These are phyloP conservation scores for Tricholoma hemisulphureum DNA, from an alignment of 768 basidiomycete genomes.

Conservation along the genomic window DNA sequence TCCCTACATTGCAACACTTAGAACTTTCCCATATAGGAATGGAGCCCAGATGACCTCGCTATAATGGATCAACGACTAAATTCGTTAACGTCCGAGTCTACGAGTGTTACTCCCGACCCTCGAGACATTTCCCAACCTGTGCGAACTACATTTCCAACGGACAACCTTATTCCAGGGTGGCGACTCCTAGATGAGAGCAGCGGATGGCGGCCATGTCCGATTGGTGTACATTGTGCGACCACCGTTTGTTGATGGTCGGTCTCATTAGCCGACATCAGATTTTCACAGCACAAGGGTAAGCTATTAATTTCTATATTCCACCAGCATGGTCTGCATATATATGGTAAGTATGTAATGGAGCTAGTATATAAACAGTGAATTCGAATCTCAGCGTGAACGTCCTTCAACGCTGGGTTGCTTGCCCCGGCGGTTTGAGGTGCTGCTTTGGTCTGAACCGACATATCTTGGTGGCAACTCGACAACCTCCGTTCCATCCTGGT, in stretches of 20 bases:
- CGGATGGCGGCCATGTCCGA: constrained; percentile 65
- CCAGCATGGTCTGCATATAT: background rate
- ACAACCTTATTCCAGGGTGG: constrained; percentile 50
- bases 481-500: constrained; percentile 52
- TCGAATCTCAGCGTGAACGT: background rate
- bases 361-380: background rate
- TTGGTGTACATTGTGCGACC: constrained; percentile 50
- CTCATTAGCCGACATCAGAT: background rate
- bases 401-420: background rate
- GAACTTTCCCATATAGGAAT: constrained; percentile 35
- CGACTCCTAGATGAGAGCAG: constrained; percentile 38
- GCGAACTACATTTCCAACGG: background rate
- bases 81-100: constrained; percentile 31
- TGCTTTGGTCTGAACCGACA: constrained; percentile 7
- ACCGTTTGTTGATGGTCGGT: constrained; percentile 12
- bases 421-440: background rate
- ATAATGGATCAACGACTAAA: constrained; percentile 57
- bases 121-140: background rate
- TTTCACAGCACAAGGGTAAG: background rate
- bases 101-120: constrained; percentile 10
- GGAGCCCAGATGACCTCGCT: constrained; percentile 49
- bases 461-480: constrained; percentile 62
- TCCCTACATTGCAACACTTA: background rate
- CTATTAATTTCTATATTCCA: background rate
- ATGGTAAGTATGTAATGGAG: background rate